These are phyloP conservation scores for Penicillium atrosanguineum DNA, from an alignment of 495 filamentous ascomycete genomes.

Conservation along the genomic window DNA sequence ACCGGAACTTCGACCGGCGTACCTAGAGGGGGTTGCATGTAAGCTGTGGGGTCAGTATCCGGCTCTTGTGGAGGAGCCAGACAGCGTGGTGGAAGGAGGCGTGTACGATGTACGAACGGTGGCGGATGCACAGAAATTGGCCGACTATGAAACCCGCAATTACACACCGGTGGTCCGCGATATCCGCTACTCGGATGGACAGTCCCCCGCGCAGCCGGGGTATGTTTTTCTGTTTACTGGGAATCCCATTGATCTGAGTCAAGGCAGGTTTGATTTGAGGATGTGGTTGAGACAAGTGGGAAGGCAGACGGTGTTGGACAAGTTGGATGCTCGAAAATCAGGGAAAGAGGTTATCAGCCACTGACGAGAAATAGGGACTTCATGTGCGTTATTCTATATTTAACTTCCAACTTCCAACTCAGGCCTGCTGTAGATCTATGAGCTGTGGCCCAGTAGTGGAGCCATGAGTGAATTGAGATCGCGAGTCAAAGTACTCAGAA, in stretches of 20 bases:
- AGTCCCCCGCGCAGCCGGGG: constrained; percentile 16
- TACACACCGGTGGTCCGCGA: constrained; percentile 20
- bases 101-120: constrained; percentile 26
- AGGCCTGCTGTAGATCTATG: background rate
- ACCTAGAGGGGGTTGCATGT: constrained; percentile 14
- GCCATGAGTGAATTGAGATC: background rate
- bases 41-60: constrained; percentile 30
- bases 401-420: background rate
- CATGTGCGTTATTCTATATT: background rate
- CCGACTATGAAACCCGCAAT: constrained; percentile 28
- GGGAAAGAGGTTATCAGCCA: background rate
- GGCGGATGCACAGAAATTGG: constrained; percentile 21
- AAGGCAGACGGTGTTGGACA: background rate
- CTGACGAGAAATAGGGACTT: background rate
- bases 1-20: constrained; percentile 12
- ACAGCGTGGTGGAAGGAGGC: constrained; percentile 13
- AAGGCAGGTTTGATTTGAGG: constrained; percentile 26
- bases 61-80: constrained; percentile 16
- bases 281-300: constrained; percentile 18
- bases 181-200: constrained; percentile 21
- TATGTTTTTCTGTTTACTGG: constrained; percentile 31
- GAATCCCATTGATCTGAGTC: constrained; percentile 21
- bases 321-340: background rate
- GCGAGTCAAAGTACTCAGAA: background rate
- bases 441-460: background rate